Base-by-base conservation (phyloP, 495 filamentous ascomycete species). In the Xylona heveae region DNA sequence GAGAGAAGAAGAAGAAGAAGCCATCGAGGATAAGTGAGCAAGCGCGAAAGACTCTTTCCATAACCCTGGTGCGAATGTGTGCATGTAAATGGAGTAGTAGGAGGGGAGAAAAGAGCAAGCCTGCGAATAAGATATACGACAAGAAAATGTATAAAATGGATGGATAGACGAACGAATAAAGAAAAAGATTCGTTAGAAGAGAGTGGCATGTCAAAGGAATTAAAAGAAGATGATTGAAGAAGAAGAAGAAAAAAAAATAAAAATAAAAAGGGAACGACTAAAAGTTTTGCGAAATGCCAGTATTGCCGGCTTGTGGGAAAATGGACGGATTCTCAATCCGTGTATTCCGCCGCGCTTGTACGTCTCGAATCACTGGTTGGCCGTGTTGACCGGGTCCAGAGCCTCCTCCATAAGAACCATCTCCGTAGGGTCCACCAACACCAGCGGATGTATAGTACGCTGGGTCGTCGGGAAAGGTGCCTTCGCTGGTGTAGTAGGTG, bases 241-340 rank as follows among this genome's bases (percentile, higher is more conserved):
- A 31, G 24, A 18, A 28, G 19, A 28, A 5, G 14, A 17, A 15
- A 16, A 27, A 19, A 15, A 10, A 28, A 27, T 7, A 13, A 25
- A 48, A 62, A 97, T 43, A 97, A 97, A 15, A 16, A 27, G 23
- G 15, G 12, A 28, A 27, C 8, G 23, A 25, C 48, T 62, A 97
- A 43, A 97, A 97, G 44, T 97, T 97, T 49, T 94, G 88, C n/a
- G 88, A 80, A 46, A 97, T 97, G 30, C 88, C 88, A 19, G 82
- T 79, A 43, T 78, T 91, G 18, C 70, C 75, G 59, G 88, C 81
- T 47, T 84, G 76, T 7, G 82, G 83, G 42, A 78, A 84, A 23
- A 90, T 73, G 3, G 60, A 61, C 2, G 82, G 77, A 46, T 78
- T 92, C 50, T 95, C 81, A 30, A 97, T 94, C 28, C 82, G 69